Conservation (phyloP, 1,139 yeast species). For the Blastobotrys buckinghamii region DNA sequence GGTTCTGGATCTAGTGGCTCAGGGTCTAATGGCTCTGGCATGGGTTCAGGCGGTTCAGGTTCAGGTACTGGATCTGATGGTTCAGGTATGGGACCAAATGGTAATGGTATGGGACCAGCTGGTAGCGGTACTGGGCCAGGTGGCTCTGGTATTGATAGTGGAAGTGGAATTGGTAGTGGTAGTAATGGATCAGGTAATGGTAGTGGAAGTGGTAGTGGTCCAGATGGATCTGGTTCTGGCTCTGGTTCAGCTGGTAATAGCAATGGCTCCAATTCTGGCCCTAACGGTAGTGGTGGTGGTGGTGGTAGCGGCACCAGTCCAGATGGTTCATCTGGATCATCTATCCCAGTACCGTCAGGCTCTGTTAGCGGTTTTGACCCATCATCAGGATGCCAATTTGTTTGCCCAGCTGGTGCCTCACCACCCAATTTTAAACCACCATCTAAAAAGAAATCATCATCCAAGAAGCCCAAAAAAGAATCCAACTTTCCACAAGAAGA, state of each 20-base stretch:
- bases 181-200: neutral
- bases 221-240: slow-evolving; percentile 8
- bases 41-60: slow-evolving; percentile 4
- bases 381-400: neutral
- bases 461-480: neutral
- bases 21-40: neutral
- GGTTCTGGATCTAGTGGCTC: too few species aligned
- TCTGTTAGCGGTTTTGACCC: neutral
- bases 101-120: slow-evolving; percentile 8
- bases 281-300: slow-evolving; percentile 7
- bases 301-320: slow-evolving; percentile 6
- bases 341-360: slow-evolving; percentile 1
- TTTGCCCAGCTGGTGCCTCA: slow-evolving; percentile 3
- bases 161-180: slow-evolving; percentile 5
- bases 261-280: slow-evolving; percentile 3
- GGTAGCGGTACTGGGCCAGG: slow-evolving; percentile 12
- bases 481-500: neutral
- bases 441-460: neutral
- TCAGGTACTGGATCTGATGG: slow-evolving; percentile 1
- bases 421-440: neutral
- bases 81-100: slow-evolving; percentile 5
- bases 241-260: slow-evolving; percentile 7
- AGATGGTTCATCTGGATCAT: neutral
- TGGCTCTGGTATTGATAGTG: slow-evolving; percentile 8
- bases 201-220: slow-evolving; percentile 9